These are phyloP conservation scores for Arxiozyma slooffiae DNA, from an alignment of 1,139 yeast genomes.

Conservation along the genomic window DNA sequence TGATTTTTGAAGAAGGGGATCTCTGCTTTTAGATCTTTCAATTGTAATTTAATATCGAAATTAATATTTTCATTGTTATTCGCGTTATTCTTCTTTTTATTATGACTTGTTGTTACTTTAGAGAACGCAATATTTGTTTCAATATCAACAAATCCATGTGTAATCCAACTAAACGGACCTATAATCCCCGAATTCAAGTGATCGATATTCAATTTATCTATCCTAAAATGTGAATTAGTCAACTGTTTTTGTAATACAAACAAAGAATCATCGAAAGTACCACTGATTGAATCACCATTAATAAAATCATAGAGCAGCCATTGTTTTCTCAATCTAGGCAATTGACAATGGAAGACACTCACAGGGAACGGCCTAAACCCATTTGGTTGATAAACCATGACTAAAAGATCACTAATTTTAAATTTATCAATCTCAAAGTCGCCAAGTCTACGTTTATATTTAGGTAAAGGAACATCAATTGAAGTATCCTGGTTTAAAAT, in stretches of 20 bases:
- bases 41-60: slow-evolving; percentile 20
- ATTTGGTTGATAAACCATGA: slow-evolving; percentile 72
- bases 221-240: slow-evolving; percentile 33
- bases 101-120: too few species aligned
- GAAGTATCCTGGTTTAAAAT: slow-evolving; percentile 46
- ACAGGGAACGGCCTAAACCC: slow-evolving; percentile 77
- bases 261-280: slow-evolving; percentile 84
- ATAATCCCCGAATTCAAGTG: slow-evolving; percentile 82
- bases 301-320: slow-evolving; percentile 86
- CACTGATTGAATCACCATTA: slow-evolving; percentile 78
- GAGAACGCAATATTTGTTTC: slow-evolving; percentile 42
- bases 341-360: slow-evolving; percentile 75
- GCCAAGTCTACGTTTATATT: slow-evolving; percentile 62
- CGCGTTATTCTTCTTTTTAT: too few species aligned
- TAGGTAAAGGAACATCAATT: neutral
- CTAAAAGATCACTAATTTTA: slow-evolving; percentile 72
- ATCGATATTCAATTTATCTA: slow-evolving; percentile 76
- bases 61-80: neutral
- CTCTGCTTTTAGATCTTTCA: slow-evolving; percentile 63
- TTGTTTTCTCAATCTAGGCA: slow-evolving; percentile 72
- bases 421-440: slow-evolving; percentile 87
- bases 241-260: slow-evolving; percentile 58
- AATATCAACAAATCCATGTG: slow-evolving; percentile 84
- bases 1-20: slow-evolving; percentile 83
- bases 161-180: slow-evolving; percentile 97